phyloP scores from a whole-genome alignment of 2,329 filamentous ascomycete genomes.

The Kalmusia sp. region DNA sequence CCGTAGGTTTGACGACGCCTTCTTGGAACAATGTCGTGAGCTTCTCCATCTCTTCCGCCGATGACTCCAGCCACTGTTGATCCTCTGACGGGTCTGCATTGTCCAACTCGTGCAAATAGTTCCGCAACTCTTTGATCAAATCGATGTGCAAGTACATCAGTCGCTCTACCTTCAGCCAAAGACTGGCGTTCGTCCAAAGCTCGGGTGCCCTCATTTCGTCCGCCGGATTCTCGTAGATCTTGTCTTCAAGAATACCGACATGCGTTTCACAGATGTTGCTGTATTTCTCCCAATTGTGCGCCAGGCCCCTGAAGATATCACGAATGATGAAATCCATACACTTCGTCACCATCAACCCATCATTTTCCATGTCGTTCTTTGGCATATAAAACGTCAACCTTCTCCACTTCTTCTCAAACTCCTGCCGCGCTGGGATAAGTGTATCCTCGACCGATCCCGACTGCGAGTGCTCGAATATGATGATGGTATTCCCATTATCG shows the following conservation, averaged over 20 bases:
- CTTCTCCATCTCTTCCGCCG: conserved; percentile 53
- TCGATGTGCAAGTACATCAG: conserved; percentile 59
- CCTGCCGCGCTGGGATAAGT: conserved; percentile 56
- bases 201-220: conserved; percentile 61
- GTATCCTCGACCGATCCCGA: conserved; percentile 57
- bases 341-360: conserved; percentile 53
- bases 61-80: conserved; percentile 50
- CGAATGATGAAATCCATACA: conserved; percentile 59
- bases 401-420: conserved; percentile 61
- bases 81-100: conserved; percentile 39
- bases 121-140: conserved; percentile 54
- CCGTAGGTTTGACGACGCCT: conserved; percentile 59
- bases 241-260: conserved; percentile 53
- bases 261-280: conserved; percentile 56
- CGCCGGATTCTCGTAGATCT: conserved; percentile 61
- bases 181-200: conserved; percentile 58
- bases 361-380: conserved; percentile 51
- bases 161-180: conserved; percentile 62
- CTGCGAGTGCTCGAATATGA: conserved; percentile 61
- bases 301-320: conserved; percentile 58
- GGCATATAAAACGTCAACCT: conserved; percentile 59
- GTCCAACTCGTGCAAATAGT: conserved; percentile 51
- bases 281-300: conserved; percentile 55
- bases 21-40: conserved; percentile 57
- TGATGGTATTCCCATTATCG: conserved; percentile 58